Conservation (phyloP, 2,329 filamentous ascomycete species). For the Trichoderma lentiforme region DNA sequence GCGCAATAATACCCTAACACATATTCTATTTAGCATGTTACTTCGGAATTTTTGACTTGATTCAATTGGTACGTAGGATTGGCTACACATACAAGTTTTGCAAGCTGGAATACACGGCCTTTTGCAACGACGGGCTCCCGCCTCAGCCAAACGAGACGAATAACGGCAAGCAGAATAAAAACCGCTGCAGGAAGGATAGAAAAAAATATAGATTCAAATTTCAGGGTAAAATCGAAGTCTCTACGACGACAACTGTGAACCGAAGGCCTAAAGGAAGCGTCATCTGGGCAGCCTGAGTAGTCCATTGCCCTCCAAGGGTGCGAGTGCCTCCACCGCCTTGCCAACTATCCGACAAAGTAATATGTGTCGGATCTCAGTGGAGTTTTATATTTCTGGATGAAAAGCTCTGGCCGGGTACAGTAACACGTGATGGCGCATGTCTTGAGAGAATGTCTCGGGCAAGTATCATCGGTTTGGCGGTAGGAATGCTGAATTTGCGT, state of each 20-base stretch:
- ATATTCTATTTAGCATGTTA: not conserved
- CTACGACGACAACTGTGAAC: slow-evolving; percentile 43
- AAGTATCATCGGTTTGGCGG: not conserved
- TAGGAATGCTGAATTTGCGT: not conserved
- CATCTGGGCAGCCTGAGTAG: slow-evolving; percentile 31
- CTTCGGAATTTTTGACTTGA: not conserved
- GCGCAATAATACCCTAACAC: not conserved
- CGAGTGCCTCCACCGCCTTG: not conserved
- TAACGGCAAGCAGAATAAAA: slow-evolving; percentile 36
- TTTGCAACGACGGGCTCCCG: slow-evolving; percentile 34
- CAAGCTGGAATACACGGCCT: slow-evolving; percentile 33
- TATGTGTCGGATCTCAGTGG: not conserved
- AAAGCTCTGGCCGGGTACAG: slow-evolving; percentile 34
- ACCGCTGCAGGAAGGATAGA: slow-evolving; percentile 40
- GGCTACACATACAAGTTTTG: slow-evolving; percentile 30
- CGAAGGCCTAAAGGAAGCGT: slow-evolving; percentile 41
- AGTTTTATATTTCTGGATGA: not conserved
- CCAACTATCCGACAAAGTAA: not conserved
- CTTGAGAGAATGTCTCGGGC: not conserved
- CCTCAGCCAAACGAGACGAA: slow-evolving; percentile 32
- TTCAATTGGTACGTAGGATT: not conserved
- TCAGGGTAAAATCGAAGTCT: slow-evolving; percentile 50
- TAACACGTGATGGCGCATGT: not conserved
- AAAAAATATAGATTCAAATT: slow-evolving; percentile 48
- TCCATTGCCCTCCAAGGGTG: slow-evolving; percentile 14